These are phyloP conservation scores for Lentinula novae-zelandiae DNA, from an alignment of 1,284 basidiomycete genomes.

Conservation along the genomic window DNA sequence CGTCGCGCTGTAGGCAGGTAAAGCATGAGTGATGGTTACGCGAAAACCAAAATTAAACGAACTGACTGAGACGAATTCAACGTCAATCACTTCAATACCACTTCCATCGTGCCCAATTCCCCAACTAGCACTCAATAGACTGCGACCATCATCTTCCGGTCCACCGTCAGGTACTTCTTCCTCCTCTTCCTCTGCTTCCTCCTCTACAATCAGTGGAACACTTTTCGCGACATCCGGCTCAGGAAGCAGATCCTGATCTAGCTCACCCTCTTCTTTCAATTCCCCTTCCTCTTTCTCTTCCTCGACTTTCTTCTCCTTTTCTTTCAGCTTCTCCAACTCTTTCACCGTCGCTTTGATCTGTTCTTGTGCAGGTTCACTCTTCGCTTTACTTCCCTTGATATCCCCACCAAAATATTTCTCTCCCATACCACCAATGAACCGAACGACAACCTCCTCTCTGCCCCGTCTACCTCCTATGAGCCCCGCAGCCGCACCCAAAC, in stretches of 20 bases:
- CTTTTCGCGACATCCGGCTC: not conserved
- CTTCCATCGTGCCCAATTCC: constrained; percentile 73
- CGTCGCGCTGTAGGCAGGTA: constrained; percentile 35
- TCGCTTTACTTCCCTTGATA: constrained; percentile 1
- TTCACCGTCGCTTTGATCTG: not conserved
- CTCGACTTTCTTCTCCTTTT: constrained; percentile 18
- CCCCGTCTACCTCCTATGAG: constrained; percentile 19
- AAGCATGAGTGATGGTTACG: constrained; percentile 10
- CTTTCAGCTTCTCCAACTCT: constrained; percentile 11
- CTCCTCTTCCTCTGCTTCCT: not conserved
- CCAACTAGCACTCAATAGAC: constrained; percentile 64
- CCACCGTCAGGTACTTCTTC: not conserved
- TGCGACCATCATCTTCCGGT: constrained; percentile 53
- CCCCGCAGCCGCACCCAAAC: constrained; percentile 5
- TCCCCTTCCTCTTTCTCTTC: constrained; percentile 22
- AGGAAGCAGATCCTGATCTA: not conserved
- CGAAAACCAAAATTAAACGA: constrained; percentile 5
- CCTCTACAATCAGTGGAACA: not conserved
- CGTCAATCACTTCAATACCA: constrained; percentile 64
- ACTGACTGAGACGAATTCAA: constrained; percentile 59
- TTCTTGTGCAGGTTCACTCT: not conserved
- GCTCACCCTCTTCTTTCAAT: constrained; percentile 7
- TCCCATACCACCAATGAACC: constrained; percentile 48
- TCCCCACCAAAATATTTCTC: constrained; percentile 32
- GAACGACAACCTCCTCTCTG: constrained; percentile 43